Evolutionary conservation across 2,329 filamentous ascomycete species (phyloP), one percentile per base, ranked within the genome.

Genomic region (Fusarium begoniae): DNA sequence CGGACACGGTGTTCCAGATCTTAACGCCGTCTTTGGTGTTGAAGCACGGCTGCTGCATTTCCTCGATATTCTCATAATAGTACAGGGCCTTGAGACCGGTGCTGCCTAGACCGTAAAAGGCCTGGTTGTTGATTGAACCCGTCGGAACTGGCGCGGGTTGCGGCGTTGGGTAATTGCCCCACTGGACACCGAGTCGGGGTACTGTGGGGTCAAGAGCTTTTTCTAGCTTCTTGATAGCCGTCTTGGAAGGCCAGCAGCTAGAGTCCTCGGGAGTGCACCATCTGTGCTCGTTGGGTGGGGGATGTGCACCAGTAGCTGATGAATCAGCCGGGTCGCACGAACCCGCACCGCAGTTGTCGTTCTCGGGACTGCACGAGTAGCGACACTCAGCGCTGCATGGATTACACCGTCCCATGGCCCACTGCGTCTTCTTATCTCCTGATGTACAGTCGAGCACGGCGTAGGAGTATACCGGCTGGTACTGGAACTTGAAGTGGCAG

Each of bases 251-350:
- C 62, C 62, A 65, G 5, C 57, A 65, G 62, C 45, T 63, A 5
- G 38, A 22, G 9, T 65, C 45, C 14, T 65, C 17, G 6, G 62
- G 62, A 2, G 62, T 63, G 30, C 62, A 65, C 57, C 57, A 65
- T 7, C 30, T 38, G 2, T 43, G 62, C 2, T 20, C 18, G 5
- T 22, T 8, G 0, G n/a, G 6, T 1, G 32, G 22, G 2, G 41
- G 32, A 1, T 24, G 30, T 12, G 48, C 5, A 7, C 37, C n/a
- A 8, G 20, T 2, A 28, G 14, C 17, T 28, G 38, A 12, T 24
- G 24, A 15, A 9, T 65, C 57, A 8, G 44, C 32, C 2, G 57
- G 62, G 11, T 65, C 57, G 3, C 45, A 64, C 6, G 62, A 64
- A 1, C 38, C 57, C 3, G 9, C 18, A 20, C 62, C 57, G 7